Evolutionary conservation across 2,329 filamentous ascomycete genomes (phyloP), one percentile per base, ranked within the genome.

Genomic region (Helminthosporium solani): DNA sequence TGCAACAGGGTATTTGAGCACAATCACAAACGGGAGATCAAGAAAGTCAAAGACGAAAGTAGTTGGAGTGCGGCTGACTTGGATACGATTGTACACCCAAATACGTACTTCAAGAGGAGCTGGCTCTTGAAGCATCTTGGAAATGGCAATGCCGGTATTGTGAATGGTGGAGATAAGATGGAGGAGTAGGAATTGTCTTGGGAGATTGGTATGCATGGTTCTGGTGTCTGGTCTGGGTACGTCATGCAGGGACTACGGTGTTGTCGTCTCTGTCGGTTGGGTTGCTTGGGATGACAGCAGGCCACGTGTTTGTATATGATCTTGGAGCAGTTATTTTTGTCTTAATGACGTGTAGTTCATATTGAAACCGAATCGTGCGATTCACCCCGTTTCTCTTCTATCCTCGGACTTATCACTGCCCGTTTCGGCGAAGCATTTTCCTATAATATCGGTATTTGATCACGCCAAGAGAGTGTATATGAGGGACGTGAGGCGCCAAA

Each of bases 101-200:
- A 99, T 68, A 91, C 92, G 55, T 99, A 96, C 72, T 99, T 97
- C 72, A 96, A 96, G 78, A 81, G 92, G 45, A 95, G 90, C 67
- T 97, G 90, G 70, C 63, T 95, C 58, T 74, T 99, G 50, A 96
- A 90, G 76, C 88, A 94, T 66, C 70, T 95, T 20, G 84, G 76
- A 2, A 72, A 74, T 53, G 70, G 67, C 7, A 68, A 68, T 52
- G 67, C 50, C 16, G 67, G 67, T 2, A 33, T 69, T 7, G 64
- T 67, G 9, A 47, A 45, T 33, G 53, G 49, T 7, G 54, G 49
- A 12, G 67, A 66, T 2, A 67, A 54, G 53, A 68, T 70, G 67
- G 65, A 68, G 34, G 62, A 69, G 47, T 70, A 63, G 39, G 19
- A 7, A 15, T 12, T 20, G 8, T n/a, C n/a, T n/a, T n/a, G 8